A percentile compares a stretch with the other conserved stretches of the same genome.
These are phyloP conservation scores for Botrytis pseudocinerea DNA, from an alignment of 2,329 filamentous ascomycete species.

Conservation along the genomic window DNA sequence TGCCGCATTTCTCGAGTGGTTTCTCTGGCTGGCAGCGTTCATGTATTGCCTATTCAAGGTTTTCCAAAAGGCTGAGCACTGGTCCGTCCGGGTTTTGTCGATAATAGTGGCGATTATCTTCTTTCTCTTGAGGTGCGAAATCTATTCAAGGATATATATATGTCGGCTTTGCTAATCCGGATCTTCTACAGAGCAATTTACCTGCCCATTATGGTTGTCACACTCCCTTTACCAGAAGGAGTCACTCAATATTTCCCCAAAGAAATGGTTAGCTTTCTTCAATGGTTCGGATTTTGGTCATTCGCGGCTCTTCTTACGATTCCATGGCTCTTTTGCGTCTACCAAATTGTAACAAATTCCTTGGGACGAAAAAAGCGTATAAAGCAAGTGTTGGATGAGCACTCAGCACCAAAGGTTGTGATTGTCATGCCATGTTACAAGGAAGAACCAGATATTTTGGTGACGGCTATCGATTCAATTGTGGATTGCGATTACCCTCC, in stretches of 20 bases:
- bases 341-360: slow-evolving; percentile 84
- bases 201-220: slow-evolving; percentile 91
- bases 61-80: slow-evolving; percentile 84
- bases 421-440: slow-evolving; percentile 98
- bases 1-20: slow-evolving; percentile 86
- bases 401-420: slow-evolving; percentile 87
- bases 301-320: slow-evolving; percentile 83
- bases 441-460: slow-evolving; percentile 79
- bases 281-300: slow-evolving; percentile 95
- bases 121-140: slow-evolving; percentile 66
- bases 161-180: slow-evolving; percentile 12
- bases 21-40: slow-evolving; percentile 92
- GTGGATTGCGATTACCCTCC: slow-evolving; percentile 93
- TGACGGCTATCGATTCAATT: slow-evolving; percentile 86
- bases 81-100: slow-evolving; percentile 78
- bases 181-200: slow-evolving; percentile 66
- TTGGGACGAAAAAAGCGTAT: slow-evolving; percentile 80
- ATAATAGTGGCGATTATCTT: slow-evolving; percentile 74
- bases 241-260: slow-evolving; percentile 73
- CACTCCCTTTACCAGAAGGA: slow-evolving; percentile 74
- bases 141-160: background rate
- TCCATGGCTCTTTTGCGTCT: slow-evolving; percentile 92
- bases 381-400: slow-evolving; percentile 80
- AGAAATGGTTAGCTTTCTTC: slow-evolving; percentile 68
- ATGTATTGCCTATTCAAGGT: slow-evolving; percentile 88